phyloP scores from a whole-genome alignment of 768 basidiomycete species.

The Kwoniella europaea region DNA sequence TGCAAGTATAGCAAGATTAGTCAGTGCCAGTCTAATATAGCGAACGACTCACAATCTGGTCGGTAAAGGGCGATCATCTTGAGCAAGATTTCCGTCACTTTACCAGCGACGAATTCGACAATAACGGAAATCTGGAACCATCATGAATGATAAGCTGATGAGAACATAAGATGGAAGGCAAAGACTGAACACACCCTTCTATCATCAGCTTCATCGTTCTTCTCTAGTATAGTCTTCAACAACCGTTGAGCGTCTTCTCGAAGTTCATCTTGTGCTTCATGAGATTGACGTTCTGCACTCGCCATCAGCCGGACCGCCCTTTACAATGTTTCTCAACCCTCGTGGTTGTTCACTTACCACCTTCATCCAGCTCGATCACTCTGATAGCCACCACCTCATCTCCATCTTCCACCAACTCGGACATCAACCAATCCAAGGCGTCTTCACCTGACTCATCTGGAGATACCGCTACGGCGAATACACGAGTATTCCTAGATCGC shows the following conservation, averaged over 20 bases:
- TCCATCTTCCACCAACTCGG: conserved; percentile 71
- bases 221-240: conserved; percentile 77
- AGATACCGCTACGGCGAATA: conserved; percentile 86
- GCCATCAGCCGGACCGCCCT: not conserved
- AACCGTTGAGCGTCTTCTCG: conserved; percentile 85
- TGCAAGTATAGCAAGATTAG: conserved; percentile 10
- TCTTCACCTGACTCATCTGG: conserved; percentile 84
- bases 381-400: conserved; percentile 92
- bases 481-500: conserved; percentile 75
- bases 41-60: conserved; percentile 49
- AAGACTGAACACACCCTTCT: conserved; percentile 67
- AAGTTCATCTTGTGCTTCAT: conserved; percentile 52
- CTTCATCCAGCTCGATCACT: conserved; percentile 83
- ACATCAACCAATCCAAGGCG: conserved; percentile 91
- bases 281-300: conserved; percentile 64
- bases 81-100: conserved; percentile 84
- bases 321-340: too few relatives aligned
- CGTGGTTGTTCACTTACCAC: conserved; percentile 63
- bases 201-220: conserved; percentile 76
- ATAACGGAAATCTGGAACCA: conserved; percentile 75
- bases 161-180: too few relatives aligned
- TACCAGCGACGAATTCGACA: conserved; percentile 91
- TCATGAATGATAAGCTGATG: too few relatives aligned
- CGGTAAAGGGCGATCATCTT: conserved; percentile 77
- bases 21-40: not conserved